phyloP scores from a whole-genome alignment of 2,329 filamentous ascomycete genomes.

The Colletotrichum chrysophilum region DNA sequence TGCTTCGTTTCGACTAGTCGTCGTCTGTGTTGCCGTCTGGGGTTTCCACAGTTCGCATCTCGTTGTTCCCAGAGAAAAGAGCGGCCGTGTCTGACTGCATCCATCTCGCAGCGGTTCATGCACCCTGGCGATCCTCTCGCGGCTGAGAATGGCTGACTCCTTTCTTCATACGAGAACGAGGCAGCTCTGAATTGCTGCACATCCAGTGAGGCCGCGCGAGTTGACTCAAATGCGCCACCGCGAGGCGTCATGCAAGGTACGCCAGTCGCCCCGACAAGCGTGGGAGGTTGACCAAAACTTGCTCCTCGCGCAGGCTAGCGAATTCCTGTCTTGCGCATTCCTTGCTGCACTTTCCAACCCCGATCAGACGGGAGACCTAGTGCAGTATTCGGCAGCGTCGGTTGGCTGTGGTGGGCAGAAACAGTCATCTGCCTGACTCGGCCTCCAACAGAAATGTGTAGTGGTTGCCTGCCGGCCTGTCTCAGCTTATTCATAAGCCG shows the following conservation, averaged over 20 bases:
- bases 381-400: constrained; percentile 1
- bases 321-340: constrained; percentile 7
- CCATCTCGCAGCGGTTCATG: constrained; percentile 18
- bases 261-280: constrained; percentile 1
- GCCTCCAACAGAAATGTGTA: constrained; percentile 4
- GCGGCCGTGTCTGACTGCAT: not conserved
- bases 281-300: constrained; percentile 9
- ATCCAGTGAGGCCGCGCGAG: not conserved
- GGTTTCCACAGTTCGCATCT: not conserved
- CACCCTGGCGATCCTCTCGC: constrained; percentile 2
- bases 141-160: not conserved
- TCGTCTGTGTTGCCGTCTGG: not conserved
- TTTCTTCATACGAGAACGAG: not conserved
- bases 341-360: constrained; percentile 3
- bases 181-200: not conserved
- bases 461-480: constrained; percentile 17
- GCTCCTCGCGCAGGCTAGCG: not conserved
- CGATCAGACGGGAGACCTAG: not conserved
- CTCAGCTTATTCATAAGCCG: constrained; percentile 23
- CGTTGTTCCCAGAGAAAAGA: not conserved
- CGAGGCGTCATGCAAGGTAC: constrained; percentile 29
- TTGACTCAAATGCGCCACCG: constrained; percentile 21
- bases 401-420: constrained; percentile 12
- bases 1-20: not conserved
- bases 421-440: constrained; percentile 16